A percentile compares a stretch with the other conserved stretches of the same genome.
These are phyloP conservation scores for Atkinsonella texensis DNA, from an alignment of 2,329 filamentous ascomycete species.

Conservation along the genomic window DNA sequence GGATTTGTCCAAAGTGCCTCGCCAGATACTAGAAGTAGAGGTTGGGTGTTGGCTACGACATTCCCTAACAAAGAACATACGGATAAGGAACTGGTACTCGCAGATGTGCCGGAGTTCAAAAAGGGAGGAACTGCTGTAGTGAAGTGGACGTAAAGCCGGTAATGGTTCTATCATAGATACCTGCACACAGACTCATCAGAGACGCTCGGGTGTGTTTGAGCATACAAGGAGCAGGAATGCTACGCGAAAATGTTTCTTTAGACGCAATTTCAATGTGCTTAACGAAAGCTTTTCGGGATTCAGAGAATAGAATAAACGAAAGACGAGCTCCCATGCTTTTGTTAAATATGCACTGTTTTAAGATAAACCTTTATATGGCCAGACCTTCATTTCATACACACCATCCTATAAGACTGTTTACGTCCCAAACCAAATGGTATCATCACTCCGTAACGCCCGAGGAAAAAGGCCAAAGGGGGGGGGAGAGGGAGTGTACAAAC, in stretches of 20 bases:
- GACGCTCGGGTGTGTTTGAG: background rate
- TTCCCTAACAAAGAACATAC: constrained; percentile 74
- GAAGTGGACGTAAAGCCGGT: constrained; percentile 35
- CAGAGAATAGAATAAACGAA: background rate
- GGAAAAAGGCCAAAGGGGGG: background rate
- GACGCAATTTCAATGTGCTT: background rate
- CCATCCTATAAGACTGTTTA: background rate
- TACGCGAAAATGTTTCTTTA: background rate
- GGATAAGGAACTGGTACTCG: constrained; percentile 48
- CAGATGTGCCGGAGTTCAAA: constrained; percentile 53
- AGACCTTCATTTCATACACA: background rate
- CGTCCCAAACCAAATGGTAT: constrained; percentile 4
- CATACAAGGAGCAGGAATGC: background rate
- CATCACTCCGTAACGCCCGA: constrained; percentile 4
- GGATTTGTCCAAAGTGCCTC: constrained; percentile 58
- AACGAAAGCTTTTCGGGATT: background rate
- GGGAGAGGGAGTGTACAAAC: background rate
- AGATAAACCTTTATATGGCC: background rate
- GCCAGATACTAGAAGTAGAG: constrained; percentile 40
- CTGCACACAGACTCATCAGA: background rate
- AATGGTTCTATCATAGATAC: background rate
- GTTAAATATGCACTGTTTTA: no score
- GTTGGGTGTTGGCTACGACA: constrained; percentile 68
- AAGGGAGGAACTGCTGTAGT: constrained; percentile 53
- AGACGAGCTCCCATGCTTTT: background rate